phyloP scores from a whole-genome alignment of 805 yeast species.

The Lipomyces yamanashiensis region DNA sequence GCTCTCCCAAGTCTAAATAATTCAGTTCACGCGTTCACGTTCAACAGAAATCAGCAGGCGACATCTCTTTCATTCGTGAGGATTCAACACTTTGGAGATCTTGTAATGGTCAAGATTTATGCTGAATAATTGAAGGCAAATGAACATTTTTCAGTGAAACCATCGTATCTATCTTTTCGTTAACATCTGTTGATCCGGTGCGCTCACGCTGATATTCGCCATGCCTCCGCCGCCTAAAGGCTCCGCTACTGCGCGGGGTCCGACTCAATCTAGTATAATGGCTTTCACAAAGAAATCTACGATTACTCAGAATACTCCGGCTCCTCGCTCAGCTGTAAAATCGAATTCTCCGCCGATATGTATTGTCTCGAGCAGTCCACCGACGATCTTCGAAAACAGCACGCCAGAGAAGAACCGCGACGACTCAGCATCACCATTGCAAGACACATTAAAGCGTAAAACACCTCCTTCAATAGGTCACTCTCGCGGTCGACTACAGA shows the following conservation, averaged over 20 bases:
- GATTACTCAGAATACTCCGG: neutral
- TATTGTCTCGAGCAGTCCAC: slow-evolving; percentile 9
- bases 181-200: too few species aligned
- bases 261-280: slow-evolving; percentile 8
- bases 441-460: neutral
- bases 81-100: too few species aligned
- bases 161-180: too few species aligned
- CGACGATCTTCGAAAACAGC: neutral
- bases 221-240: slow-evolving; percentile 1
- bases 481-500: neutral
- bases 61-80: too few species aligned
- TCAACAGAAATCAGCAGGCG: too few species aligned
- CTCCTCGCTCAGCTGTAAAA: neutral
- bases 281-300: slow-evolving; percentile 3
- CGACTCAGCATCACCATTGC: neutral
- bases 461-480: neutral
- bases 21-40: too few species aligned
- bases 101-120: too few species aligned
- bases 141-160: too few species aligned
- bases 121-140: too few species aligned
- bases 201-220: too few species aligned
- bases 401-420: neutral
- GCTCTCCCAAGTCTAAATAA: too few species aligned
- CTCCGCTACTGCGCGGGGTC: neutral
- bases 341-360: neutral